Evolutionary conservation across 2,329 filamentous ascomycete species (phyloP), one percentile per base, ranked within the genome.

Genomic region (Claviceps quebecensis): DNA sequence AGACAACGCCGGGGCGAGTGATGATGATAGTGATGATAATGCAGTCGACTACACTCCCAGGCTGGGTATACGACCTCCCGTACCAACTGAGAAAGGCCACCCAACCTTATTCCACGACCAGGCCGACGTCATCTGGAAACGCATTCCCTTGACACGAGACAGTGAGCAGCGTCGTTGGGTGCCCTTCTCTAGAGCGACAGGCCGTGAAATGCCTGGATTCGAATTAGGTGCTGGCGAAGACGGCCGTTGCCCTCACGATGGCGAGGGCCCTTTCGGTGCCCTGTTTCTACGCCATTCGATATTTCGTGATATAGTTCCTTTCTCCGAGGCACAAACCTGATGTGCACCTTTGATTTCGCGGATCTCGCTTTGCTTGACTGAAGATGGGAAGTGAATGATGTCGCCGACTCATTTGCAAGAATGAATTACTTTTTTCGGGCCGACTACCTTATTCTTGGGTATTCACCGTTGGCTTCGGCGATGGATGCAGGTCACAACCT

Each of bases 71-170:
- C 65, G 73, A 51, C 67, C 70, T 2, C 60, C 69, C 0, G 71
- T 68, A 0, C 71, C 72, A 9, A 51, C 61, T n/a, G 70, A 72
- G 48, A 60, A 64, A 17, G 72, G 67, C 2, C 68, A 73, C 17
- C 74, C 74, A 4, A 53, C 58, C 34, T 73, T 71, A 2, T 59
- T 54, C 23, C 70, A 62, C 53, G 61, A 66, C n/a, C 67, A 70
- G 17, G 69, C 72, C 13, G 63, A 64, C 22, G 70, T 75, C 4
- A 68, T 78, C 22, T 78, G 74, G 73, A 78, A 76, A 58, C 69
- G 64, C 11, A 68, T 77, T 0, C 75, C 74, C 1, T 47, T 65
- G 3, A 62, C 61, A 17, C 68, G 71, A 17, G 70, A 72, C 51
- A 57, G 54, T 0, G 57, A 65, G 11, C 60, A 68, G 37, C 72